Base-by-base conservation (phyloP, 768 basidiomycete species). In the Tylopilus sp. region DNA sequence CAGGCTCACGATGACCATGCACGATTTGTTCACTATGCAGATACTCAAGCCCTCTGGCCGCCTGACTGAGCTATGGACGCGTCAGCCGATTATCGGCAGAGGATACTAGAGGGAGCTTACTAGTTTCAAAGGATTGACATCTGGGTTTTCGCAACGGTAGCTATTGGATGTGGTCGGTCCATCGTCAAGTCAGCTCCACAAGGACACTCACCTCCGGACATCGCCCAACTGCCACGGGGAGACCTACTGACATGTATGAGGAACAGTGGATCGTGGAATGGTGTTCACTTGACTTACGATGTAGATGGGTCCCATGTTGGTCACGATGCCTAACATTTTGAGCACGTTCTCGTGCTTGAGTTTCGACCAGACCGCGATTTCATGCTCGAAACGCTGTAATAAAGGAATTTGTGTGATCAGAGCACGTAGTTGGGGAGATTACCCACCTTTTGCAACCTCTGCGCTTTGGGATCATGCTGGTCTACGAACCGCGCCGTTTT, bases 211-310 rank as follows among this genome's bases (percentile, higher is more conserved):
- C 83, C 78, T 75, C 1, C 78, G 69, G 19, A 82, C 76, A 60
- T 84, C 81, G 57, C 82, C 76, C 31, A 75, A 72, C 68, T 83
- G 81, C 83, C 83, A 85, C 6, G 82, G 80, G 11, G 83, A 83
- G 29, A 85, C 81, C 81, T 83, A 45, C 31, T 25, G 33, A 38
- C 21, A 47, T 44, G 30, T 24, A 14, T n/a, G 47, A 36, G 53
- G 34, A 52, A 31, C 6, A 17, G 6, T 16, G 28, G 3, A 6
- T 50, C 29, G 10, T 17, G 51, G 49, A 46, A 33, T 19, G 10
- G 29, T 0, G 50, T 41, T 10, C 10, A 29, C 14, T 10, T 6
- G 26, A 37, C 66, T 14, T 60, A 74, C 82, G 63, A 79, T 80
- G 57, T 82, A 74, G 43, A 83, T 69, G 38, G 76, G 74, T 1